Percentiles rank a stretch among this genome's conserved stretches.
These are phyloP conservation scores for Pisolithus albus DNA, from an alignment of 768 basidiomycete genomes.

Conservation along the genomic window DNA sequence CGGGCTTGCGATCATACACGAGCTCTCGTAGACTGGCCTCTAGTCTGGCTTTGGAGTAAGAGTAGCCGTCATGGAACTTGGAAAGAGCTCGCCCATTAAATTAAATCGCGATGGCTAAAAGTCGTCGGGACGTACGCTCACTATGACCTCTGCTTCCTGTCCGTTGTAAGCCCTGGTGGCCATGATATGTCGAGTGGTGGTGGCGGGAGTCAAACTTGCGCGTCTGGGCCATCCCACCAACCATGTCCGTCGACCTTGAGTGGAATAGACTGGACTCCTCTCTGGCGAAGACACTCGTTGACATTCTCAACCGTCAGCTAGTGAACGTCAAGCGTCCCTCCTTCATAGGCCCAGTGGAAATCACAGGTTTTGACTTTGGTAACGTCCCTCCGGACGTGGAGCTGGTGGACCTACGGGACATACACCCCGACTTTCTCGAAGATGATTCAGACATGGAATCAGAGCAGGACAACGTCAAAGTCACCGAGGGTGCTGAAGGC, in stretches of 20 bases:
- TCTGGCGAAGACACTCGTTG: constrained; percentile 62
- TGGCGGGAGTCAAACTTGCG: neutral
- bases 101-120: neutral
- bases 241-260: constrained; percentile 93
- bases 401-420: constrained; percentile 86
- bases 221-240: neutral
- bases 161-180: constrained; percentile 3
- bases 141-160: constrained; percentile 8
- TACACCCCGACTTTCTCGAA: constrained; percentile 91
- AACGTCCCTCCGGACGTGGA: constrained; percentile 76
- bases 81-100: too few species aligned
- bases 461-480: constrained; percentile 36
- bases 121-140: constrained; percentile 1
- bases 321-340: constrained; percentile 68
- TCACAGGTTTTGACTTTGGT: constrained; percentile 86
- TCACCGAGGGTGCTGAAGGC: constrained; percentile 47
- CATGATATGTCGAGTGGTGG: neutral
- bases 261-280: constrained; percentile 78
- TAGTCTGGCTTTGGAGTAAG: constrained; percentile 30
- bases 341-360: constrained; percentile 88
- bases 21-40: constrained; percentile 46
- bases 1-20: constrained; percentile 42
- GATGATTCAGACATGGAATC: constrained; percentile 40
- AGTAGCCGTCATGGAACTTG: constrained; percentile 51
- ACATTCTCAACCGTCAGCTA: constrained; percentile 76